These are phyloP conservation scores for Penicillium ochrochloron DNA, from an alignment of 495 filamentous ascomycete species.

Conservation along the genomic window DNA sequence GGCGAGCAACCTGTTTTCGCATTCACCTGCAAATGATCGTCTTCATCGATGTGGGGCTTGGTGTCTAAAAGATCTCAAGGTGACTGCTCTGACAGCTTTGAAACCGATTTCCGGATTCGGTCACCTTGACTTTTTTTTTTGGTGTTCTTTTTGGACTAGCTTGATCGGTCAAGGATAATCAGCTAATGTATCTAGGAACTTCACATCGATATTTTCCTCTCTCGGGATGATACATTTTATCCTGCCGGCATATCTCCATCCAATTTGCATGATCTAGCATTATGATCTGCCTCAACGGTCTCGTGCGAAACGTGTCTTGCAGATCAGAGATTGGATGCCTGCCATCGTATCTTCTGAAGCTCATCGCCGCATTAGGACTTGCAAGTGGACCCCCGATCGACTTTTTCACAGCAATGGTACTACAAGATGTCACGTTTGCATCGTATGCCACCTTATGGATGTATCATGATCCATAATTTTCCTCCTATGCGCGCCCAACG, in stretches of 20 bases:
- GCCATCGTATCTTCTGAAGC: conserved; percentile 7
- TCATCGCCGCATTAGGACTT: conserved; percentile 39
- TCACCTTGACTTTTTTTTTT: not conserved
- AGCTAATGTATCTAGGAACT: not conserved
- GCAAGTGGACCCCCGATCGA: conserved; percentile 17
- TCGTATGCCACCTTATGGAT: conserved; percentile 19
- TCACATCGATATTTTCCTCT: not conserved
- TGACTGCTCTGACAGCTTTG: not conserved
- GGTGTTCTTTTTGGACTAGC: not conserved
- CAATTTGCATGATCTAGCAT: not conserved
- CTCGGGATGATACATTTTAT: not conserved
- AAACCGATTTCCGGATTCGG: conserved; percentile 1
- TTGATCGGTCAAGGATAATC: not conserved
- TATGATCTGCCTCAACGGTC: not conserved
- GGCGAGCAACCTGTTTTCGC: not conserved
- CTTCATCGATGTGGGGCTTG: conserved; percentile 5
- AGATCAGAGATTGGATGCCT: conserved; percentile 7
- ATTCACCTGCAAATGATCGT: conserved; percentile 7
- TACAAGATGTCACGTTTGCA: conserved; percentile 41
- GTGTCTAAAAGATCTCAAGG: not conserved
- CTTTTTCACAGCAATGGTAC: conserved; percentile 33
- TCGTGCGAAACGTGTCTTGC: not conserved
- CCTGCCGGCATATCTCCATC: not conserved
- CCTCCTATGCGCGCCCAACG: conserved; percentile 22
- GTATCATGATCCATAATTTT: conserved; percentile 23